Percentiles rank a stretch among this genome's conserved stretches.
These are phyloP conservation scores for Aspergillus hancockii DNA, from an alignment of 495 filamentous ascomycete genomes.

Conservation along the genomic window DNA sequence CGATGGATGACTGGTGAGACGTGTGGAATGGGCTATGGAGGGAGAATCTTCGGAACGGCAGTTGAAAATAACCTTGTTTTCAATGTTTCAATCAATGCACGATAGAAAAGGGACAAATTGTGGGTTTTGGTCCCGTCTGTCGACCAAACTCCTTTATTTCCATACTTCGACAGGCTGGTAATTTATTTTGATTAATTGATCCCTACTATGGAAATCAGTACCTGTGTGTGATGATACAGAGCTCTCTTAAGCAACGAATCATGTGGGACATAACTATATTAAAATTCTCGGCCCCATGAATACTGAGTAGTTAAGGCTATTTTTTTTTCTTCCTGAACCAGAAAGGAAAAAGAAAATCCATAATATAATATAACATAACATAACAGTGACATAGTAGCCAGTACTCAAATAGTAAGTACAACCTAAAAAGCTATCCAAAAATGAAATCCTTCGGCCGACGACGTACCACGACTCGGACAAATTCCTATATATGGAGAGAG, in stretches of 20 bases:
- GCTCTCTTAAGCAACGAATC: background rate
- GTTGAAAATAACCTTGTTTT: conserved; percentile 29
- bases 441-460: conserved; percentile 8
- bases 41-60: conserved; percentile 27
- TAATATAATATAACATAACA: background rate
- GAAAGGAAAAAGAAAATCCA: background rate
- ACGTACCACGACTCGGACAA: conserved; percentile 1
- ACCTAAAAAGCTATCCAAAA: background rate
- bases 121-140: conserved; percentile 2
- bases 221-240: background rate
- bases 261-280: background rate
- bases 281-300: background rate
- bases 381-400: background rate
- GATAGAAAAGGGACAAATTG: conserved; percentile 2
- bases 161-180: background rate
- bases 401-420: background rate
- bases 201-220: background rate
- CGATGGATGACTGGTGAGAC: conserved; percentile 1
- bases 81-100: conserved; percentile 17
- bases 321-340: background rate
- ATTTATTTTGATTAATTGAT: background rate
- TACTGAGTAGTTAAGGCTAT: background rate
- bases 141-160: background rate
- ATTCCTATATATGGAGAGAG: background rate
- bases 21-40: conserved; percentile 2